phyloP scores from a whole-genome alignment of 805 yeast species.

The Candida incommunis region DNA sequence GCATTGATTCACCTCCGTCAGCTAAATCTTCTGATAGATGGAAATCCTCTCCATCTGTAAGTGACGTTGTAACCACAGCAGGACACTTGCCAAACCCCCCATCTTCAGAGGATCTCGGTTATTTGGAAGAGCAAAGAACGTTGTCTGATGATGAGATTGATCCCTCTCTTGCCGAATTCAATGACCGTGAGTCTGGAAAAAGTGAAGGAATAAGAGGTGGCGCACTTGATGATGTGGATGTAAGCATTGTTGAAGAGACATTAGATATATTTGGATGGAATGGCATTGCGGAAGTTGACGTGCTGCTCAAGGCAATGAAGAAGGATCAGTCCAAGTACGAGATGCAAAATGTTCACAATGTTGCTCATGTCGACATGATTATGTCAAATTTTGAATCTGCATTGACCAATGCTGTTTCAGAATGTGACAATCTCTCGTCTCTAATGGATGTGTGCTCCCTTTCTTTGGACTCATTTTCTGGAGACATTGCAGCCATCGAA shows the following conservation, averaged over 20 bases:
- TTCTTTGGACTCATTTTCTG: conserved; percentile 47
- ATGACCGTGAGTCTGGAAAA: neutral
- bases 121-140: neutral
- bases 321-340: conserved; percentile 49
- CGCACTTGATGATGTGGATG: neutral
- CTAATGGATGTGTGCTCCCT: conserved; percentile 42
- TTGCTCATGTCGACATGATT: conserved; percentile 35
- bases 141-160: too few species aligned
- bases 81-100: neutral
- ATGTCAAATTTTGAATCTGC: conserved; percentile 29
- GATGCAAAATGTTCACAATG: conserved; percentile 42
- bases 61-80: neutral
- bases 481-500: conserved; percentile 60
- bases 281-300: conserved; percentile 46
- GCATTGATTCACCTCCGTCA: neutral
- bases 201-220: neutral
- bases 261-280: conserved; percentile 72
- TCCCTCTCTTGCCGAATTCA: too few species aligned
- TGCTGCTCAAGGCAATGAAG: conserved; percentile 41
- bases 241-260: conserved; percentile 38
- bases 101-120: neutral
- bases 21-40: too few species aligned
- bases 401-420: conserved; percentile 30
- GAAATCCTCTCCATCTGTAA: too few species aligned
- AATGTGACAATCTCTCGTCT: conserved; percentile 43